Evolutionary conservation across 2,329 filamentous ascomycete species (phyloP), one percentile per base, ranked within the genome.

Genomic region (Penicillium sp.): DNA sequence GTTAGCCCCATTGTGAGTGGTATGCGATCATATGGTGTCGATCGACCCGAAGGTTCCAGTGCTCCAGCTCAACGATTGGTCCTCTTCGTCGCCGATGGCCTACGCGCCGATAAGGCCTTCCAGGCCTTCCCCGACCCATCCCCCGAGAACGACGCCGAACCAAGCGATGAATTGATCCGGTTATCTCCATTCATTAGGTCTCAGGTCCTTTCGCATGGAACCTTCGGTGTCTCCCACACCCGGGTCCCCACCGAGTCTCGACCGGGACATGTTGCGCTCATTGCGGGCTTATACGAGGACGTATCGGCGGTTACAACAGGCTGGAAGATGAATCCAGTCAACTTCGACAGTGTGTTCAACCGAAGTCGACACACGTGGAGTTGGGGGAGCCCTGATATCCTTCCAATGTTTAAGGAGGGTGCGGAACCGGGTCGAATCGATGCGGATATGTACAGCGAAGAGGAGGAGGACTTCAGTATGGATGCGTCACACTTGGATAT

Each of bases 321-420:
- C 15, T 99, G 94, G 94, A 97, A 99, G 77, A 79, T 97, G 65
- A 99, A 99, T 71, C 94, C 94, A 0, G 94, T 99, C 69, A 89
- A 97, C 70, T 99, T 99, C 69, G 94, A 99, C 77, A 97, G 93
- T 68, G 92, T 99, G 11, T 99, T 99, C 83, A 99, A 99, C 73
- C 86, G 90, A 59, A 97, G 93, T 70, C 82, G 88, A 44, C 95
- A 99, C 76, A 99, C 95, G 7, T 99, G 94, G 94, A 96, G 92
- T 73, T 99, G 94, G 94, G 94, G 94, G 2, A 97, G 92, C 69
- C 94, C 94, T 1, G 94, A 99, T 75, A 99, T 99, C 67, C 77
- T 99, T 62, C 90, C 90, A 52, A 99, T 99, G 94, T 99, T 99
- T 71, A 87, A 95, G 70, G 84, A 92, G 54, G 94, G 94, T n/a